Base-by-base conservation (phyloP, 345 rosid species). In the Dovyalis caffra region DNA sequence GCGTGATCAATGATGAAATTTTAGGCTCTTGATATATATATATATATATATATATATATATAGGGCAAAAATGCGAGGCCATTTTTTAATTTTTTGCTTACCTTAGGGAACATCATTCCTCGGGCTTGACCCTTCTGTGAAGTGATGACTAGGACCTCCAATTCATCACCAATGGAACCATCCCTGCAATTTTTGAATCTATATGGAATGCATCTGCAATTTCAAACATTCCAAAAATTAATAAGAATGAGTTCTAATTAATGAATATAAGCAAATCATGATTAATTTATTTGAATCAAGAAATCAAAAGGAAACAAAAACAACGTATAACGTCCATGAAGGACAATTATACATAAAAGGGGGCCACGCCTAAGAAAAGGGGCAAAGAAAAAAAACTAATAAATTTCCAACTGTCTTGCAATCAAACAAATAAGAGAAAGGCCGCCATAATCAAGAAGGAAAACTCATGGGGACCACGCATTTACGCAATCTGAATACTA, bases 91-190 rank as follows among this genome's bases (percentile, higher is more conserved):
- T 69, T 18, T 6, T 16, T 16, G 25, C 14, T 29, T 80, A 90
- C 98, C 97, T 94, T 94, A 1, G 98, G 98, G 70, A 94, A 94
- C 97, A 94, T 89, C 72, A 92, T 64, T 70, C 90, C 92, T 37
- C 85, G 88, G 70, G 90, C 56, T 28, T 28, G 35, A 53, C 74
- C 89, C 77, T 92, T 94, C 47, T 90, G 98, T 15, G 98, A 94
- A 68, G 93, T 85, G 70, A 92, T 90, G 23, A 89, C 81, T 53
- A 94, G 87, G 66, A 94, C 88, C 74, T 94, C 96, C 43, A 90
- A 37, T 76, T 88, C 89, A n/a, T 84, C 80, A 25, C 73, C 68
- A 43, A 68, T 57, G 3, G 53, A 76, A 3, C 85, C 90, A 76
- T 86, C 86, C 4, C 38, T 71, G 0, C 62, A 71, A 31, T n/a